A percentile compares a stretch with the other conserved stretches of the same genome.
phyloP scores from a whole-genome alignment of 768 basidiomycete genomes.

The Lentinula detonsa region DNA sequence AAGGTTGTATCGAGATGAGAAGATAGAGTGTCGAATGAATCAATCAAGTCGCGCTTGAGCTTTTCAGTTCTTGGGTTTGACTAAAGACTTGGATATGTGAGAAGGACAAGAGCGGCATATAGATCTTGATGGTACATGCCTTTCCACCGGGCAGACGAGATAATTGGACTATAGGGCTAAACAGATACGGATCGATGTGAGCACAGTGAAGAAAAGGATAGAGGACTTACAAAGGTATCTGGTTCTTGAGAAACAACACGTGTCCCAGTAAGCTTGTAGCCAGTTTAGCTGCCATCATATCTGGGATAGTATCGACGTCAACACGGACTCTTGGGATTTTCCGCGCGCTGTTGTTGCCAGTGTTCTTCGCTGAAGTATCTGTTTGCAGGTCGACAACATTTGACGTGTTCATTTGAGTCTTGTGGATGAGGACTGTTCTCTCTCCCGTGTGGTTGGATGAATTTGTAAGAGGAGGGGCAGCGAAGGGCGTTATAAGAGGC shows the following conservation, averaged over 20 bases:
- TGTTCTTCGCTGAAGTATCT: neutral
- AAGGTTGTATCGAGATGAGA: conserved; percentile 77
- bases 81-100: conserved; percentile 16
- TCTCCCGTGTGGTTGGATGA: neutral
- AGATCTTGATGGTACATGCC: conserved; percentile 21
- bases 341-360: neutral
- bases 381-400: neutral
- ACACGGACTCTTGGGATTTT: conserved; percentile 37
- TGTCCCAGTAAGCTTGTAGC: conserved; percentile 61
- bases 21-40: conserved; percentile 62
- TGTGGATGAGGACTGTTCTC: neutral
- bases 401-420: neutral
- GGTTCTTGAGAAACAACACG: conserved; percentile 71
- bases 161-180: conserved; percentile 64
- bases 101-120: neutral
- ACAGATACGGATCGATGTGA: neutral
- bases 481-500: neutral
- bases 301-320: conserved; percentile 46
- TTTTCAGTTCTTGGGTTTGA: conserved; percentile 40
- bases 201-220: neutral
- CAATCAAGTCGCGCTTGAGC: conserved; percentile 54
- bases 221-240: conserved; percentile 66
- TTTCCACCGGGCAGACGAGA: conserved; percentile 44
- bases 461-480: neutral
- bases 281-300: conserved; percentile 57